A percentile compares a stretch with the other conserved stretches of the same genome.
phyloP scores from a whole-genome alignment of 164 flowering plant genomes.

The Sedum album region DNA sequence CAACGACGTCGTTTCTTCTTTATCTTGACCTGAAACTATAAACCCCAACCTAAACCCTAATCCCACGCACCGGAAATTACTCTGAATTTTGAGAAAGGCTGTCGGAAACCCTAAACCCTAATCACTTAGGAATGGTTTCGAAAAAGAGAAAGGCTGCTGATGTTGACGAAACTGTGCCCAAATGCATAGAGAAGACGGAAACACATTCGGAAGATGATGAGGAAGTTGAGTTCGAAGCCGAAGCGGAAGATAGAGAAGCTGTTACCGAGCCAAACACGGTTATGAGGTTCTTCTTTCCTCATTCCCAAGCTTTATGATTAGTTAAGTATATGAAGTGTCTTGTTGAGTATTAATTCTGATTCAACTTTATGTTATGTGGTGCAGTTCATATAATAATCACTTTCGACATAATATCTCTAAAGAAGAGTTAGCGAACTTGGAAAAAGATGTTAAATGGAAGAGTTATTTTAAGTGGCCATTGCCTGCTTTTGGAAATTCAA shows the following conservation, averaged over 20 bases:
- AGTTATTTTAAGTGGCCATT: conserved; percentile 61
- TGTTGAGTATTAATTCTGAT: no score
- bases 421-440: conserved; percentile 37
- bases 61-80: no score
- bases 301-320: no score
- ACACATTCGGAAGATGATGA: neutral
- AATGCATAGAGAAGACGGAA: neutral
- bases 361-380: conserved; percentile 2
- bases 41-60: no score
- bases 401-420: conserved; percentile 39
- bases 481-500: conserved; percentile 46
- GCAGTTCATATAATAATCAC: conserved; percentile 60
- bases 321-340: no score
- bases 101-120: no score
- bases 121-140: neutral
- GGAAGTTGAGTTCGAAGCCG: neutral
- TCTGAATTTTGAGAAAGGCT: no score
- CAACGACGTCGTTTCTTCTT: no score
- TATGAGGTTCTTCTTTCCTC: neutral
- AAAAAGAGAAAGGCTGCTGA: conserved; percentile 2
- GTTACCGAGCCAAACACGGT: neutral
- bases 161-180: no score
- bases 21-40: no score
- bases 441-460: conserved; percentile 17
- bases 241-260: neutral